Conservation (phyloP, 352 stramenopile species). For the Phytophthora ramorum region DNA sequence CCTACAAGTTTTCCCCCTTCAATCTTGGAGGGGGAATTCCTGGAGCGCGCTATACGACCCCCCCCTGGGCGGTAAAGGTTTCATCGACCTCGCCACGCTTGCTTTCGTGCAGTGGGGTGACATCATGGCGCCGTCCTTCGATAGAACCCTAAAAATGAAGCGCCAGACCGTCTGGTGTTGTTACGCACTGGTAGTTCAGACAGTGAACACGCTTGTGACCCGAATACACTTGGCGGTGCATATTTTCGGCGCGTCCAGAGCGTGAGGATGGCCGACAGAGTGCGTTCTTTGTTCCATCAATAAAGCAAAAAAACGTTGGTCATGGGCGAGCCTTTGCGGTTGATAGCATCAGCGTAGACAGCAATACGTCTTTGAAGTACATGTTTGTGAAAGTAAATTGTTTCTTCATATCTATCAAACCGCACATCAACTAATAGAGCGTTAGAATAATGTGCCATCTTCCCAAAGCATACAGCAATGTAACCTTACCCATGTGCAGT, state of each 20-base stretch:
- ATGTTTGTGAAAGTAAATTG: constrained; percentile 5
- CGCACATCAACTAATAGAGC: neutral
- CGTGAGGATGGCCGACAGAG: neutral
- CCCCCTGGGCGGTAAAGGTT: too few relatives aligned
- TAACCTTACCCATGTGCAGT: constrained; percentile 1
- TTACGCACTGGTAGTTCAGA: constrained; percentile 6
- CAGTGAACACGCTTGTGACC: constrained; percentile 1
- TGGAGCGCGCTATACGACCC: too few relatives aligned
- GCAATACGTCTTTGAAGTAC: neutral
- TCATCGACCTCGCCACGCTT: too few relatives aligned
- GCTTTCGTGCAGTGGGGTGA: constrained; percentile 3
- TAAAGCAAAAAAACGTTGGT: neutral
- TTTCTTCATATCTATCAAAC: constrained; percentile 3
- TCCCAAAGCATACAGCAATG: neutral
- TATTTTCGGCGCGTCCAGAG: neutral
- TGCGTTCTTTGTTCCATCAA: constrained; percentile 1
- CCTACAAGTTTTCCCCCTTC: too few relatives aligned
- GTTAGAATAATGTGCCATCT: neutral
- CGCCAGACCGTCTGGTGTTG: constrained; percentile 3
- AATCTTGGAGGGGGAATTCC: too few relatives aligned
- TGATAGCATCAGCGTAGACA: constrained; percentile 4
- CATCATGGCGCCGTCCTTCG: constrained; percentile 2
- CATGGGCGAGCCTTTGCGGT: neutral
- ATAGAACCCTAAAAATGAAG: constrained; percentile 6
- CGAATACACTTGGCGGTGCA: constrained; percentile 1